Base-by-base conservation (phyloP, 257 asterid species). In the Avicennia marina region DNA sequence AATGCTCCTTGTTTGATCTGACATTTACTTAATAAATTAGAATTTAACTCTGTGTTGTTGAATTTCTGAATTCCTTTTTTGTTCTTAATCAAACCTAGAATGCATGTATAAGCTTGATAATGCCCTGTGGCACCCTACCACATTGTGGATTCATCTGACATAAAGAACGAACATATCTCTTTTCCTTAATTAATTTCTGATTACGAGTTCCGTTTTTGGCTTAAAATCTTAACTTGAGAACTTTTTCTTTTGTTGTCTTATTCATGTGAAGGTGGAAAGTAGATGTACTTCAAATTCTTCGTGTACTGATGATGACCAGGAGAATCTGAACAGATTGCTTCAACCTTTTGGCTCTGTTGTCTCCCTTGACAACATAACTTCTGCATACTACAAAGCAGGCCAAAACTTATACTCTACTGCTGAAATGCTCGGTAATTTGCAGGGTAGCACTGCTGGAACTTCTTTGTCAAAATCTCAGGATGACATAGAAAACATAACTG, bases 301-400 rank as follows among this genome's bases (percentile, higher is more conserved):
- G 12, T 72, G 32, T 38, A 62, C 70, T 17, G 84, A 68, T 20
- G 76, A 64, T 22, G 96, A 90, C 52, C 36, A 65, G 40, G 55
- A 43, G 51, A 83, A 83, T 72, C 80, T 90, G 39, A 73, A 76
- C 69, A 62, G 16, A 32, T 69, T 90, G 83, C 87, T 81, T 2
- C 83, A 87, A 33, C 57, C 71, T 29, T 87, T 90, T 68, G 86
- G 95, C 56, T 78, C 90, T 41, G 57, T 55, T 40, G 85, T 84
- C 57, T 80, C 96, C 48, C 85, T 85, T 6, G 60, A 81, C 29
- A 90, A 83, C 64, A 90, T 90, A 39, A 89, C 95, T 42, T 67
- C 90, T 4, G 90, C 95, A 49, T 90, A 90, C 56, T 72, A 77
- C 47, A 64, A 76, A 66, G 56, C 95, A 20, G 93, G 79, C 21